Conservation (phyloP, 2,329 filamentous ascomycete genomes). For the Ophiostoma angusticollis region DNA sequence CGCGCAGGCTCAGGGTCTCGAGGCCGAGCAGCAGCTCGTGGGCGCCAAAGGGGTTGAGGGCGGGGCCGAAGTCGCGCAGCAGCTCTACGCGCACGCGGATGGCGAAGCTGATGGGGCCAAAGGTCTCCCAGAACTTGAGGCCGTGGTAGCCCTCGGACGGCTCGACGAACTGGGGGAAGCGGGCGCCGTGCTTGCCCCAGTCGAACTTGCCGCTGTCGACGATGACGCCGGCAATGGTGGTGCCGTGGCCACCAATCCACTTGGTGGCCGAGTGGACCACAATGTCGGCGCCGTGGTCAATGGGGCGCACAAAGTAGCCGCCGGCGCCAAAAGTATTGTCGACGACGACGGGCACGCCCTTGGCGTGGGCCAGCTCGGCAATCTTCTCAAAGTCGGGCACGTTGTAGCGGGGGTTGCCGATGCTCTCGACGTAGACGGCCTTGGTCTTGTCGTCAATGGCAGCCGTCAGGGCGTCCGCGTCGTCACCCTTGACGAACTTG, state of each 20-base stretch:
- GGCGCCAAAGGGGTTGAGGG: constrained; percentile 79
- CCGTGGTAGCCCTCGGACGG: constrained; percentile 84
- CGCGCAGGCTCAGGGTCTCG: constrained; percentile 79
- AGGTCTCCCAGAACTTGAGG: constrained; percentile 87
- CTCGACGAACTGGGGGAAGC: constrained; percentile 89
- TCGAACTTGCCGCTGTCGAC: constrained; percentile 86
- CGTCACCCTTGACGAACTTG: constrained; percentile 77
- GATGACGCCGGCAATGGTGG: constrained; percentile 76
- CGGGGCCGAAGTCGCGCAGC: constrained; percentile 70
- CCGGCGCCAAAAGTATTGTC: constrained; percentile 95
- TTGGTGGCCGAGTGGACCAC: constrained; percentile 91
- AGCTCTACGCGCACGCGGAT: constrained; percentile 82
- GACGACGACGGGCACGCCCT: constrained; percentile 56
- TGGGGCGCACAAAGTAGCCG: constrained; percentile 75
- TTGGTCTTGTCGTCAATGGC: constrained; percentile 90
- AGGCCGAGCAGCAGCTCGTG: constrained; percentile 82
- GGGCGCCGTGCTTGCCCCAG: constrained; percentile 71
- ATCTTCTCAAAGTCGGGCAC: constrained; percentile 84
- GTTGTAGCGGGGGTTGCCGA: constrained; percentile 90
- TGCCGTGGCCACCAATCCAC: constrained; percentile 94
- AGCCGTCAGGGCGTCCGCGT: constrained; percentile 62
- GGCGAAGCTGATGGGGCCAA: constrained; percentile 69
- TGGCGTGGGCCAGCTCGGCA: constrained; percentile 60
- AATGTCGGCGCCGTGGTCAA: constrained; percentile 85
- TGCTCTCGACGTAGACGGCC: constrained; percentile 81